phyloP scores from a whole-genome alignment of 1,284 basidiomycete genomes.

The Papiliotrema fonsecae region DNA sequence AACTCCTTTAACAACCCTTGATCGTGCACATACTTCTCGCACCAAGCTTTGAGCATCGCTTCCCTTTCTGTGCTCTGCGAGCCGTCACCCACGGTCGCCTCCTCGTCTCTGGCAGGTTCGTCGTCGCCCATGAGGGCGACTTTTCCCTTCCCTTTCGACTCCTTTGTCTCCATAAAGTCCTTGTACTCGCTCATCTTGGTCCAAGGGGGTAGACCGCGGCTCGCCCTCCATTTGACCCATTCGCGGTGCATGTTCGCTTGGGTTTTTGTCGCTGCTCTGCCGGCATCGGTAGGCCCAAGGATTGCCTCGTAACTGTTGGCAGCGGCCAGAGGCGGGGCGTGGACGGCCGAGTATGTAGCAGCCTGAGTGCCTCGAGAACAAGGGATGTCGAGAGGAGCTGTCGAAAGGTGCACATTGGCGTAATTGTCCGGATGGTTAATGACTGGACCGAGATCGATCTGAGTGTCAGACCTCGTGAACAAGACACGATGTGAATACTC shows the following conservation, averaged over 20 bases:
- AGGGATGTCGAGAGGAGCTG: slow-evolving; percentile 10
- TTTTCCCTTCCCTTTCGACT: slow-evolving; percentile 7
- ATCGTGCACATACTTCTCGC: slow-evolving; percentile 63
- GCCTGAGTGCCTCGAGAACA: slow-evolving; percentile 17
- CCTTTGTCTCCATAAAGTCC: slow-evolving; percentile 16
- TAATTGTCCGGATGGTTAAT: slow-evolving; percentile 26
- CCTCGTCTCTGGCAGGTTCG: slow-evolving; percentile 4
- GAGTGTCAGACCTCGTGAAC: not conserved
- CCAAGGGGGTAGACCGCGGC: slow-evolving; percentile 28
- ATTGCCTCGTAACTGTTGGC: not conserved
- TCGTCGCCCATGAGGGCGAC: slow-evolving; percentile 5
- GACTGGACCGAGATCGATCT: slow-evolving; percentile 35
- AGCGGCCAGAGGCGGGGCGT: slow-evolving; percentile 7
- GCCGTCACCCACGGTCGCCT: not conserved
- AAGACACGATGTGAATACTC: slow-evolving; percentile 8
- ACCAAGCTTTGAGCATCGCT: slow-evolving; percentile 53
- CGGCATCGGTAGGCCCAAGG: slow-evolving; percentile 10
- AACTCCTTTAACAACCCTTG: slow-evolving; percentile 62
- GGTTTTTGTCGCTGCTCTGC: slow-evolving; percentile 4
- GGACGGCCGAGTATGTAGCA: slow-evolving; percentile 12
- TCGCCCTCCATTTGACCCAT: slow-evolving; percentile 9
- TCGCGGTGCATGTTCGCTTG: slow-evolving; percentile 7
- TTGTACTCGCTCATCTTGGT: slow-evolving; percentile 11
- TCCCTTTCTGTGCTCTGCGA: not conserved
- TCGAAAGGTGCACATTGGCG: slow-evolving; percentile 26